Evolutionary conservation across 2,329 filamentous ascomycete species (phyloP).

Genomic region (Claviceps pusilla): DNA sequence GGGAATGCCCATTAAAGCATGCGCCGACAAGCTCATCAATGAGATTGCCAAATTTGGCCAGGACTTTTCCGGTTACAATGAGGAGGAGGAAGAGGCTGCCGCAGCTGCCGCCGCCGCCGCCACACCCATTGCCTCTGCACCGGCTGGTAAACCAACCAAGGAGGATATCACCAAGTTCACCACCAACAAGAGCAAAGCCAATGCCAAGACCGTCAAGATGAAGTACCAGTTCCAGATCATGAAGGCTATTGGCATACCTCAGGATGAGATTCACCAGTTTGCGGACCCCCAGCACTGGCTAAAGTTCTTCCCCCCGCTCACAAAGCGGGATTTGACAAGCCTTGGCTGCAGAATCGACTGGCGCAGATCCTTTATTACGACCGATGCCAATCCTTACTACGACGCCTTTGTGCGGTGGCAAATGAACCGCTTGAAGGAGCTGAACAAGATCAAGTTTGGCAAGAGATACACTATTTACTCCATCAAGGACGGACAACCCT

Average conservation of each 20-base stretch:
- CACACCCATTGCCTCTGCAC: conserved; percentile 25
- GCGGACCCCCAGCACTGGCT: conserved; percentile 88
- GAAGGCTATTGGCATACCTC: conserved; percentile 74
- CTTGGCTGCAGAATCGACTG: conserved; percentile 85
- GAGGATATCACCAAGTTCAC: conserved; percentile 84
- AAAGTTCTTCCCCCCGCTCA: conserved; percentile 56
- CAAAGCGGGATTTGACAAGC: conserved; percentile 60
- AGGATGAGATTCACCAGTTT: conserved; percentile 83
- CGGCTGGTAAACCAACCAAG: conserved; percentile 51
- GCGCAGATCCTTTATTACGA: conserved; percentile 85
- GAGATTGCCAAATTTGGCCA: conserved; percentile 82
- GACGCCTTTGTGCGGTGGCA: conserved; percentile 94
- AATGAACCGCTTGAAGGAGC: conserved; percentile 79
- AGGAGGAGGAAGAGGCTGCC: conserved; percentile 30
- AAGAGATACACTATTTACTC: conserved; percentile 84
- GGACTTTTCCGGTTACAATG: conserved; percentile 65
- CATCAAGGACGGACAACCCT: conserved; percentile 30
- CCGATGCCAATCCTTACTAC: conserved; percentile 92
- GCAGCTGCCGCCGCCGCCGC: conserved; percentile 37
- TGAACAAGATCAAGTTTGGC: conserved; percentile 86
- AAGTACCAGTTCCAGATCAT: conserved; percentile 97
- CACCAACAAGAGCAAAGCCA: conserved; percentile 83
- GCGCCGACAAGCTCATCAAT: conserved; percentile 81
- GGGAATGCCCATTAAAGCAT: conserved; percentile 96
- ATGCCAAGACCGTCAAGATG: conserved; percentile 75